Conservation (phyloP, 768 basidiomycete genomes). For the Tremella mesenterica region DNA sequence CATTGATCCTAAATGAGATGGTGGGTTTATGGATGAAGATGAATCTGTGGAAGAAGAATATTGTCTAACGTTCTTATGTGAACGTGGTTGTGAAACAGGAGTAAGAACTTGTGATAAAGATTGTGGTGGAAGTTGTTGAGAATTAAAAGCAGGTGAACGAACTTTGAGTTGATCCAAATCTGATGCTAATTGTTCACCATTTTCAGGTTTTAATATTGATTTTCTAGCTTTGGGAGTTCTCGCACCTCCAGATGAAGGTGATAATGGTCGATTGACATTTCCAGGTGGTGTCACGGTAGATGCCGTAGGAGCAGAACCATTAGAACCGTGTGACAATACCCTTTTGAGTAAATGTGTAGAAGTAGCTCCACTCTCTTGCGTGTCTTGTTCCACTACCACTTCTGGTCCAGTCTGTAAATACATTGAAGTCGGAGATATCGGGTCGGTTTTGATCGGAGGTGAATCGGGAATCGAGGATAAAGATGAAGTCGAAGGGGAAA, state of each 20-base stretch:
- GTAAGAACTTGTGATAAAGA: neutral
- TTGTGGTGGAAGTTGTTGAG: neutral
- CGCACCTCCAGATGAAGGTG: conserved; percentile 20
- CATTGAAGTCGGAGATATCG: neutral
- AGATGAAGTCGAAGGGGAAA: neutral
- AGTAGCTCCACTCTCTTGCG: neutral
- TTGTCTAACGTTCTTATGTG: conserved; percentile 14
- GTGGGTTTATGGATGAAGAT: conserved; percentile 14
- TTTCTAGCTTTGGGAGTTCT: conserved; percentile 21
- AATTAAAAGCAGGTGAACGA: conserved; percentile 9
- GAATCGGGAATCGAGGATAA: neutral
- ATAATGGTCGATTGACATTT: conserved; percentile 7
- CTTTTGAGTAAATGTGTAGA: conserved; percentile 8
- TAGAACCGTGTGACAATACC: conserved; percentile 12
- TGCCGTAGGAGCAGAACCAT: neutral
- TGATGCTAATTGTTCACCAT: conserved; percentile 12
- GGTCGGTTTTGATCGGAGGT: neutral
- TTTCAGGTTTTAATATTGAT: conserved; percentile 7
- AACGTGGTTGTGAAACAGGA: neutral
- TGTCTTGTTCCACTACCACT: neutral
- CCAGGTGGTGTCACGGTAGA: conserved; percentile 3
- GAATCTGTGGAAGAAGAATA: conserved; percentile 31
- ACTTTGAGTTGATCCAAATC: conserved; percentile 19
- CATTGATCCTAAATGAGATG: conserved; percentile 27
- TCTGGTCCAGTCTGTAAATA: neutral